Evolutionary conservation across 2,329 filamentous ascomycete genomes (phyloP).

Genomic region (Trichoderma oligosporum): DNA sequence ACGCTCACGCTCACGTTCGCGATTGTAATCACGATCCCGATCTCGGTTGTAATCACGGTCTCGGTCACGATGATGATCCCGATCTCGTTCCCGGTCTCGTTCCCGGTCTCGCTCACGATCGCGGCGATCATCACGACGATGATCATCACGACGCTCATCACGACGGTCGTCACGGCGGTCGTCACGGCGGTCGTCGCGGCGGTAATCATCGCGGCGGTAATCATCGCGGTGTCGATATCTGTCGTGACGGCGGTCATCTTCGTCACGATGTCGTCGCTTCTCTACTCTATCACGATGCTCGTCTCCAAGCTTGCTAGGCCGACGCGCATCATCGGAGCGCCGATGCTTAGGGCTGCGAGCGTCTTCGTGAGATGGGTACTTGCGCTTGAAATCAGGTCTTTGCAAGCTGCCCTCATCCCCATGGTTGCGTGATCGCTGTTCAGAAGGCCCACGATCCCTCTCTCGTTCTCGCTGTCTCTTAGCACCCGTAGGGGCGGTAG

Average conservation of each 20-base stretch:
- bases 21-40: constrained; percentile 27
- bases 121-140: constrained; percentile 22
- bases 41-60: constrained; percentile 31
- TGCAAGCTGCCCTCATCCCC: constrained; percentile 50
- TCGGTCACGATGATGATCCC: constrained; percentile 20
- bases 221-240: constrained; percentile 38
- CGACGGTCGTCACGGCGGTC: constrained; percentile 24
- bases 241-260: constrained; percentile 32
- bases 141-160: constrained; percentile 27
- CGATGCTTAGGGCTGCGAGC: constrained; percentile 43
- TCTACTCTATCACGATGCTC: constrained; percentile 38
- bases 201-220: constrained; percentile 29
- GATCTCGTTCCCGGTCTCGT: constrained; percentile 22
- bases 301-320: constrained; percentile 36
- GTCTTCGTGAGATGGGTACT: constrained; percentile 51
- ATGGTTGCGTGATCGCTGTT: constrained; percentile 50
- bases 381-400: constrained; percentile 57
- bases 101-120: constrained; percentile 19
- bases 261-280: constrained; percentile 30
- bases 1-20: constrained; percentile 21
- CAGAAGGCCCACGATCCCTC: constrained; percentile 37
- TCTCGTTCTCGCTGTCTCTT: constrained; percentile 48
- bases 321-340: constrained; percentile 40
- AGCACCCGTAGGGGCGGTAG: constrained; percentile 56
- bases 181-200: constrained; percentile 27